Conservation (phyloP, 2,329 filamentous ascomycete species). For the Stemphylium lycopersici region DNA sequence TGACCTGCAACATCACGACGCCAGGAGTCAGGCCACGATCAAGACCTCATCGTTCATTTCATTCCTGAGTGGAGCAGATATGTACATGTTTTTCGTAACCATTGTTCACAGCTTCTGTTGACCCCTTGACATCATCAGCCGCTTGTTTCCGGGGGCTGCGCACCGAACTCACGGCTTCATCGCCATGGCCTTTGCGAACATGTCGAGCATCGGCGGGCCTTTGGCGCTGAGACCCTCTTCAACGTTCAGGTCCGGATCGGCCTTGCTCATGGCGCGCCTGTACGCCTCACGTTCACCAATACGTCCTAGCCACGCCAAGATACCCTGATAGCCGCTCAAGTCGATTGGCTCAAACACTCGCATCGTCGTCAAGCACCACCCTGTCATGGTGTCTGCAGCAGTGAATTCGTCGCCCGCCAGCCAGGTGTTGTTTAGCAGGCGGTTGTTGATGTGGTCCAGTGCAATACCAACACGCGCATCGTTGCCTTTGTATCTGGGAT, state of each 20-base stretch:
- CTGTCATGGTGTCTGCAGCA: slow-evolving; percentile 69
- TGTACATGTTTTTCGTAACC: too few relatives aligned
- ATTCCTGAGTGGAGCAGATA: neutral
- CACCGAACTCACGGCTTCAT: slow-evolving; percentile 27
- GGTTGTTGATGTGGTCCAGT: slow-evolving; percentile 57
- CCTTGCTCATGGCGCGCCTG: slow-evolving; percentile 60
- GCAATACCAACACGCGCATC: slow-evolving; percentile 47
- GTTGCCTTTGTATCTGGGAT: slow-evolving; percentile 45
- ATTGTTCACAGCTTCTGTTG: slow-evolving; percentile 4
- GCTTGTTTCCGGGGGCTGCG: neutral
- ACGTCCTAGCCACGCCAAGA: slow-evolving; percentile 39
- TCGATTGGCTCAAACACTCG: slow-evolving; percentile 58
- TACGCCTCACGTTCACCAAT: slow-evolving; percentile 38
- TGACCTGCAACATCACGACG: slow-evolving; percentile 6
- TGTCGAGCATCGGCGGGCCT: slow-evolving; percentile 28
- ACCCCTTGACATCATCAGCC: slow-evolving; percentile 10
- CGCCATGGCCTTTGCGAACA: slow-evolving; percentile 30
- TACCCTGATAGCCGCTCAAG: slow-evolving; percentile 39
- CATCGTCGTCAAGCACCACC: slow-evolving; percentile 67
- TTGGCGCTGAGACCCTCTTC: slow-evolving; percentile 36
- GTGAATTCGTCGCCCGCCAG: slow-evolving; percentile 68
- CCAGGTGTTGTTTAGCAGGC: slow-evolving; percentile 58
- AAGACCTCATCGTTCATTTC: neutral
- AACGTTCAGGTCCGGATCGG: slow-evolving; percentile 56
- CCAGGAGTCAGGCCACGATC: neutral